A percentile compares a stretch with the other conserved stretches of the same genome.
These are phyloP conservation scores for Aspergillus arachidicola DNA, from an alignment of 2,329 filamentous ascomycete genomes.

Conservation along the genomic window DNA sequence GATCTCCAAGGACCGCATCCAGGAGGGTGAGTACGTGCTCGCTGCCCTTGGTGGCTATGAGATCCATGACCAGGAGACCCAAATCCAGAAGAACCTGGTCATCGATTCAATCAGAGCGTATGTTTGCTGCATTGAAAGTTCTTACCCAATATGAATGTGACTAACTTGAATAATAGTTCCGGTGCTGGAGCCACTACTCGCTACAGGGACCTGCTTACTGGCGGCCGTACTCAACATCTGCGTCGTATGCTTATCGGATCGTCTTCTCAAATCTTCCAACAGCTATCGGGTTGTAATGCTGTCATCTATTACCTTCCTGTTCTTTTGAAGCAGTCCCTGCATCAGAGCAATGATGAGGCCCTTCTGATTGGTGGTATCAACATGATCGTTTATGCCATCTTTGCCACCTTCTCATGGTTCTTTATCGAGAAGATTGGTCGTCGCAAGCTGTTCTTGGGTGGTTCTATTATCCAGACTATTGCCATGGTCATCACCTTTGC, in stretches of 20 bases:
- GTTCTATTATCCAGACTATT: slow-evolving; percentile 42
- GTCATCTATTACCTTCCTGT: slow-evolving; percentile 54
- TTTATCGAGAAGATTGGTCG: slow-evolving; percentile 54
- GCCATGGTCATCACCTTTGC: slow-evolving; percentile 44
- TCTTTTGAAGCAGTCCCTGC: slow-evolving; percentile 51
- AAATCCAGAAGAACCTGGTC: slow-evolving; percentile 66
- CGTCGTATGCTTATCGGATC: slow-evolving; percentile 45
- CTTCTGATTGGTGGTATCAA: slow-evolving; percentile 57
- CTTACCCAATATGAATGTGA: slow-evolving; percentile 31
- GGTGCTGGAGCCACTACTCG: slow-evolving; percentile 54
- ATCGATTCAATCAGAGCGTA: slow-evolving; percentile 66
- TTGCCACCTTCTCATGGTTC: slow-evolving; percentile 50
- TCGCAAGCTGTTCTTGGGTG: slow-evolving; percentile 44
- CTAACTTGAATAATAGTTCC: slow-evolving; percentile 50
- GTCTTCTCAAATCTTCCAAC: slow-evolving; percentile 49
- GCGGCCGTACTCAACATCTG: slow-evolving; percentile 43
- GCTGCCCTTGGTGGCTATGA: slow-evolving; percentile 52
- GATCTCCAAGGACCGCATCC: slow-evolving; percentile 47
- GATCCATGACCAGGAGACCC: slow-evolving; percentile 59
- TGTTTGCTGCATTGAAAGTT: slow-evolving; percentile 28
- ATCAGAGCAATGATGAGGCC: slow-evolving; percentile 45
- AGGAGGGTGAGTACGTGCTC: slow-evolving; percentile 53
- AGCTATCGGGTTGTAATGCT: slow-evolving; percentile 54
- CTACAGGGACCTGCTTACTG: slow-evolving; percentile 46
- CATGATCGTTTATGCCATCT: slow-evolving; percentile 50